Percentiles rank a stretch among this genome's conserved stretches.
These are phyloP conservation scores for Pulicaria dysenterica DNA, from an alignment of 129 eudicot species.

Conservation along the genomic window DNA sequence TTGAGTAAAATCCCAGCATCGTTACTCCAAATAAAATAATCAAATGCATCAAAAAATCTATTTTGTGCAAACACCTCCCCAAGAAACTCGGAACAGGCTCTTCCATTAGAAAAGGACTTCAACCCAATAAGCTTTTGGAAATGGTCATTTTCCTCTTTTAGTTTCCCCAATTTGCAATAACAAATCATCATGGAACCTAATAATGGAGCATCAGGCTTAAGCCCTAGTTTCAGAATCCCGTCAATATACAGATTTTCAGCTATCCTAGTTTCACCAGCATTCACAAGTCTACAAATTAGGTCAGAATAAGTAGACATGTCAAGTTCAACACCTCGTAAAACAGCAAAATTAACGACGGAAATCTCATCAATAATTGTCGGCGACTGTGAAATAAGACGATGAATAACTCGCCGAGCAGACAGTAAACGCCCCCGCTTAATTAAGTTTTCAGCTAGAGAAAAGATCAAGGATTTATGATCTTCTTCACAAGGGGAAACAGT, in stretches of 20 bases:
- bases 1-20: constrained; percentile 41
- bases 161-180: constrained; percentile 51
- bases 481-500: constrained; percentile 11
- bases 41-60: constrained; percentile 50
- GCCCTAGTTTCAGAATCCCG: constrained; percentile 40
- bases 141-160: constrained; percentile 49
- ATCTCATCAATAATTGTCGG: constrained; percentile 39
- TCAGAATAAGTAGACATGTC: constrained; percentile 38
- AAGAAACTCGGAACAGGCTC: constrained; percentile 33
- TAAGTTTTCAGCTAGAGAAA: constrained; percentile 48
- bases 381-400: constrained; percentile 43
- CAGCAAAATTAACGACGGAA: constrained; percentile 47
- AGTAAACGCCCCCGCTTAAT: constrained; percentile 43
- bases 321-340: constrained; percentile 42
- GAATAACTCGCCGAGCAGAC: constrained; percentile 52
- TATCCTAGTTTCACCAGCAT: constrained; percentile 42
- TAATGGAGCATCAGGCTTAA: constrained; percentile 27
- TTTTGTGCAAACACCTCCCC: constrained; percentile 33
- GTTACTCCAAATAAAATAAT: constrained; percentile 40
- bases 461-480: constrained; percentile 46
- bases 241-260: constrained; percentile 51
- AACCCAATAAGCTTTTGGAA: constrained; percentile 39
- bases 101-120: constrained; percentile 23
- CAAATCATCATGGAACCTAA: constrained; percentile 57
- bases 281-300: constrained; percentile 44